phyloP scores from a whole-genome alignment of 345 rosid genomes.

The Carallia brachiata region DNA sequence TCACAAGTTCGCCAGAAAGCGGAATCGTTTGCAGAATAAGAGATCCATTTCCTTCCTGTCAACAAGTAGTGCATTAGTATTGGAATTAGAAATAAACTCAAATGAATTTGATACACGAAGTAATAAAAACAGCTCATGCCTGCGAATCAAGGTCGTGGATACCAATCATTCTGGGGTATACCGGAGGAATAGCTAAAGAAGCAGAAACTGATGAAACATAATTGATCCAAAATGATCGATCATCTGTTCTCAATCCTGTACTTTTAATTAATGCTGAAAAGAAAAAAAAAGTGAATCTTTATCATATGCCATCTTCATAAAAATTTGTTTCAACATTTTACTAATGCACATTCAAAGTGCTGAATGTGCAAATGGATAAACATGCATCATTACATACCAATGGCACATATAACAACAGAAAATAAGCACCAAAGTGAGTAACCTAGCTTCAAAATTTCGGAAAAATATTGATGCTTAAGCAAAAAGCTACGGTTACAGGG shows the following conservation, averaged over 20 bases:
- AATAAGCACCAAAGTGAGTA: too few species aligned
- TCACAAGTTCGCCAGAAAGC: constrained; percentile 77
- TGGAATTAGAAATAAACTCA: constrained; percentile 15
- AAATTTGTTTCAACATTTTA: background rate
- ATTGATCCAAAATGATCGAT: constrained; percentile 82
- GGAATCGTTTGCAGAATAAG: constrained; percentile 65
- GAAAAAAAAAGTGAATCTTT: background rate
- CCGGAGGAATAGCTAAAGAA: constrained; percentile 73
- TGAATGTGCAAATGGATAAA: too few species aligned
- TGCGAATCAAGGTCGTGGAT: constrained; percentile 70
- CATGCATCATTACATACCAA: too few species aligned
- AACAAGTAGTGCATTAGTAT: constrained; percentile 14
- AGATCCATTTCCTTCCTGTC: constrained; percentile 61
- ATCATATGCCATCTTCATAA: background rate
- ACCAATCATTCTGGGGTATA: constrained; percentile 84
- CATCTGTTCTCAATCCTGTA: constrained; percentile 76
- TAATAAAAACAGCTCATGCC: constrained; percentile 30
- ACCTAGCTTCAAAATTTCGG: too few species aligned
- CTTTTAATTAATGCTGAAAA: constrained; percentile 81
- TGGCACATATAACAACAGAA: too few species aligned
- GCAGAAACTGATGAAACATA: constrained; percentile 67
- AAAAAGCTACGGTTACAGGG: too few species aligned
- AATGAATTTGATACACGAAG: background rate
- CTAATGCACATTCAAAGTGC: background rate
- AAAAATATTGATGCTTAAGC: too few species aligned